Percentiles rank a stretch among this genome's conserved stretches.
phyloP scores from a whole-genome alignment of 768 basidiomycete genomes.

The Pluteus cervinus region DNA sequence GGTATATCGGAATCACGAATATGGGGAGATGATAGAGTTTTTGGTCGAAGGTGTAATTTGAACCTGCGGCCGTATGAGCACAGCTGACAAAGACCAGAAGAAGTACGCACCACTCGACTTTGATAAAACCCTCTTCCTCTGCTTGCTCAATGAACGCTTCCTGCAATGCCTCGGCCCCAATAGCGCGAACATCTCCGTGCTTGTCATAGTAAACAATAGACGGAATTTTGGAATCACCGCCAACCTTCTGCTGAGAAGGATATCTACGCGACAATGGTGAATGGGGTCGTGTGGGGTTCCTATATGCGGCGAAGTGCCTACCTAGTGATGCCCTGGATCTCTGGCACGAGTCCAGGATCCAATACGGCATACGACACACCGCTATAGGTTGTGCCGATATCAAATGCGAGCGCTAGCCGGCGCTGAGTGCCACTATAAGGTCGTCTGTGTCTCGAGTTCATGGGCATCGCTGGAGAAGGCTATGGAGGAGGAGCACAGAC shows the following conservation, averaged over 20 bases:
- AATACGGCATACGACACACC: no score
- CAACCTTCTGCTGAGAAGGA: conserved; percentile 14
- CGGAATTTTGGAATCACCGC: conserved; percentile 40
- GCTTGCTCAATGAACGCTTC: conserved; percentile 32
- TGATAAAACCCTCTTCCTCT: conserved; percentile 35
- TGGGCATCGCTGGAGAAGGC: no score
- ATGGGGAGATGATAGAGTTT: conserved; percentile 8
- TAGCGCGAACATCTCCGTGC: conserved; percentile 29
- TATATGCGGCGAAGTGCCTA: conserved; percentile 24
- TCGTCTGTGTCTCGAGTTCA: no score
- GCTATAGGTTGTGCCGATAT: no score
- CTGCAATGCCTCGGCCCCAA: conserved; percentile 38
- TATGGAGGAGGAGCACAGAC: no score
- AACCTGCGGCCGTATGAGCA: conserved; percentile 23
- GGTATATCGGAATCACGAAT: conserved; percentile 24
- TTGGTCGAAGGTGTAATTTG: conserved; percentile 35
- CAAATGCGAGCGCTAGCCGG: no score
- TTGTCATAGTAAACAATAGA: conserved; percentile 41
- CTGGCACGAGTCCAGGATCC: conserved; percentile 10
- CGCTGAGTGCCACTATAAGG: no score
- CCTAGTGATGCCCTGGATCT: conserved; percentile 26
- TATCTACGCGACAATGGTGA: conserved; percentile 6
- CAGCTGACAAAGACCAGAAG: neutral
- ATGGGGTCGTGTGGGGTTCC: no score
- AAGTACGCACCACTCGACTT: conserved; percentile 30